Evolutionary conservation across 352 stramenopile genomes (phyloP).

Genomic region (Aphanomyces invadans): DNA sequence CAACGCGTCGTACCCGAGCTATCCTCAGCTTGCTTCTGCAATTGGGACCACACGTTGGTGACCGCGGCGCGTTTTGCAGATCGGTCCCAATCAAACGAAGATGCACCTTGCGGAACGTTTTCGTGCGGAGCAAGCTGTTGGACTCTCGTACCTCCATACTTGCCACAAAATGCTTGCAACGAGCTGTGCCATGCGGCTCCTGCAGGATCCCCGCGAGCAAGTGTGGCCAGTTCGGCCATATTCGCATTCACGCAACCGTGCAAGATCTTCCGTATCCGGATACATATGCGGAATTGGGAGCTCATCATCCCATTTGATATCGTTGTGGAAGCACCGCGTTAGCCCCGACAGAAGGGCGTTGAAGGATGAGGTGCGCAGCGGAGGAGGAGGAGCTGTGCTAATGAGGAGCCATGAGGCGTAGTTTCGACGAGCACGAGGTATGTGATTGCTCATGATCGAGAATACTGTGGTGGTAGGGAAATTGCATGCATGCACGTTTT

Average conservation of each 20-base stretch:
- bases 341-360: too few species aligned
- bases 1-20: too few species aligned
- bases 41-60: conserved; percentile 3
- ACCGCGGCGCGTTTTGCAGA: neutral
- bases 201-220: neutral
- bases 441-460: too few species aligned
- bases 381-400: too few species aligned
- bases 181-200: neutral
- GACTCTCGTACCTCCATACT: neutral
- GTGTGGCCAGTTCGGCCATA: neutral
- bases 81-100: neutral
- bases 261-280: neutral
- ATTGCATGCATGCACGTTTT: too few species aligned
- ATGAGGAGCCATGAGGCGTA: too few species aligned
- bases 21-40: neutral
- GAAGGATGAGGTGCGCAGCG: too few species aligned
- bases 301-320: too few species aligned
- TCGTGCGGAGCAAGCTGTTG: neutral
- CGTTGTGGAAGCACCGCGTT: too few species aligned
- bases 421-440: too few species aligned
- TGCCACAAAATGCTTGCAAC: neutral
- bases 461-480: too few species aligned
- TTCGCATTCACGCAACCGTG: neutral
- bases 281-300: neutral
- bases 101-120: neutral